Base-by-base conservation (phyloP, 306 rosid species). In the Quillaja saponaria region DNA sequence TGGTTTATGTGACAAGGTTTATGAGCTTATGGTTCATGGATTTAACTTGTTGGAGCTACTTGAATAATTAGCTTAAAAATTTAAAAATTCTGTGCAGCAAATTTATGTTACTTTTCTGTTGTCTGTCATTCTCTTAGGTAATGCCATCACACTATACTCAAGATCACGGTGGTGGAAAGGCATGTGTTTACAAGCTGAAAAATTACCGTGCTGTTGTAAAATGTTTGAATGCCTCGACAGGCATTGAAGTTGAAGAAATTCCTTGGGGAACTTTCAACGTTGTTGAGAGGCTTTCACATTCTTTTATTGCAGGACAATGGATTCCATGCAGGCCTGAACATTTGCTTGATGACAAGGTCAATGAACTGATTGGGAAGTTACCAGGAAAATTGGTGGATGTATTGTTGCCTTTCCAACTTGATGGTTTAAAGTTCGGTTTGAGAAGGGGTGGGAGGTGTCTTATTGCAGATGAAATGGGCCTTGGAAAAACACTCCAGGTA, bases 391-490 rank as follows among this genome's bases (percentile, higher is more conserved):
- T 92, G 25, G 17, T 78, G n/a, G 66, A 79, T 44, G 64, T 68
- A 0, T 76, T 92, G 71, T 69, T 92, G 71, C 96, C 98, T 73
- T 92, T 92, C 71, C 98, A 88, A 53, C 63, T 71, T 21, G 98
- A 88, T 37, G 98, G 98, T 4, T 34, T 92, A 58, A 78, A 81
- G 68, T 92, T 86, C 52, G 88, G 94, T 15, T 73, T 92, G 76
- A 80, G 77, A 52, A 84, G 96, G 71, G 98, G 98, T n/a, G 95
- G 83, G 1, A 73, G 98, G 8, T 88, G 95, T 80, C 95, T 92
- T 48, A 92, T 92, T 64, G 96, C 95, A 0, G 98, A 92, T 47
- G 96, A 92, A 31, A 92, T 92, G 98, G 96, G 96, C 40, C 95
- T 92, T 14, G 98, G 98, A 34, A 92, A 92, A 65, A 92, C 98